Base-by-base conservation (phyloP, 2,329 filamentous ascomycete genomes). In the Ophiostoma sp. region DNA sequence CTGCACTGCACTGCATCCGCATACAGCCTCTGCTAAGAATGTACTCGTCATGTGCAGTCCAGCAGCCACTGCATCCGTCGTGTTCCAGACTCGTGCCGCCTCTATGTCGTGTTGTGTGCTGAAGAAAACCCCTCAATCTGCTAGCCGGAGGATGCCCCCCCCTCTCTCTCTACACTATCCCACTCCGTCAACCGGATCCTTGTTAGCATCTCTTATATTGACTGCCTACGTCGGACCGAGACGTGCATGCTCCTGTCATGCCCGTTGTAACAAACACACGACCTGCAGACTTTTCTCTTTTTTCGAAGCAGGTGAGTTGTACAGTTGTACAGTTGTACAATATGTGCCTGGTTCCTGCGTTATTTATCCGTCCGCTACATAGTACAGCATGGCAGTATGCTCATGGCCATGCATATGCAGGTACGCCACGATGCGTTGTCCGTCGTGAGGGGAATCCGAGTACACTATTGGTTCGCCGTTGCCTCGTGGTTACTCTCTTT, bases 341-440 rank as follows among this genome's bases (percentile, higher is more conserved):
- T 15, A 11, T 39, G 62, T 67, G 36, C 64, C 64, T 67, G 64
- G 64, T 67, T 23, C 64, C 64, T 67, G 64, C 62, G 33, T 27
- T n/a, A 41, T 67, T 48, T 44, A 41, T 39, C 13, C 17, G n/a
- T n/a, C n/a, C n/a, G n/a, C n/a, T n/a, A 65, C 39, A 44, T 35
- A 62, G 27, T 62, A 36, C 17, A 36, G 31, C 7, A 41, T 3
- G 54, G 13, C 36, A 44, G 64, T 36, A 65, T 33, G 23, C 41
- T 48, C 44, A 48, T 48, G 44, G 44, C 57, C 62, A 7, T 67
- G n/a, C 36, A 66, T 41, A 66, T 66, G 65, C 65, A 67, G 65
- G 65, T 20, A 67, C 65, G 65, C 65, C 65, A 67, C 39, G 62
- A 65, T 65, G 62, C n/a, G 62, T 65, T 65, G 62, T 65, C 62